phyloP scores from a whole-genome alignment of 345 rosid genomes.

The Brassica carinata region DNA sequence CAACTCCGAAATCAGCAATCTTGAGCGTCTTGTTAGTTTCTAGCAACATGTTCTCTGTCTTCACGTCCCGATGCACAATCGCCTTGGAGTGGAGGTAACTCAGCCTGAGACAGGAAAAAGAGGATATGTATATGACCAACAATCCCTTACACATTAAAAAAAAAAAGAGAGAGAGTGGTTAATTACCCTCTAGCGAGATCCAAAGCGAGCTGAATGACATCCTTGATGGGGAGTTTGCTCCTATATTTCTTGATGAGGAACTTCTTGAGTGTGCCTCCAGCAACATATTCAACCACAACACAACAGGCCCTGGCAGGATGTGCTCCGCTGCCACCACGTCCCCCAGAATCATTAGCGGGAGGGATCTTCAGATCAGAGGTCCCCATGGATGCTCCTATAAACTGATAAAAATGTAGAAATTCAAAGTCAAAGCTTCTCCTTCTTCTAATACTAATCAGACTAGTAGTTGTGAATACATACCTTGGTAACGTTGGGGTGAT shows the following conservation, averaged over 20 bases:
- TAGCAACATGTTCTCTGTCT: constrained; percentile 80
- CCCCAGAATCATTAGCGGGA: constrained; percentile 44
- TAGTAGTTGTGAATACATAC: constrained; percentile 26
- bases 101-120: constrained; percentile 41
- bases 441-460: too few relatives aligned
- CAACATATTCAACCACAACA: constrained; percentile 78
- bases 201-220: constrained; percentile 73
- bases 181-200: constrained; percentile 81
- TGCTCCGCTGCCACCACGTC: constrained; percentile 39
- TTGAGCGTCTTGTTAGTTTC: constrained; percentile 62
- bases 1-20: constrained; percentile 89
- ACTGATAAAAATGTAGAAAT: constrained; percentile 38
- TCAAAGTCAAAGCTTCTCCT: not conserved
- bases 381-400: constrained; percentile 90
- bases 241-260: constrained; percentile 65
- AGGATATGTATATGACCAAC: not conserved
- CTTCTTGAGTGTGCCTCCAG: constrained; percentile 75
- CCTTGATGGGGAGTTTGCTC: constrained; percentile 63
- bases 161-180: not conserved
- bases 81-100: constrained; percentile 83
- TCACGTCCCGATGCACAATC: constrained; percentile 82
- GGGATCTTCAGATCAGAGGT: constrained; percentile 74
- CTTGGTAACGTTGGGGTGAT: constrained; percentile 82
- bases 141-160: not conserved
- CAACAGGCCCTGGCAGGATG: constrained; percentile 80